Evolutionary conservation across 306 rosid species (phyloP).

Genomic region (Albizia julibrissin): DNA sequence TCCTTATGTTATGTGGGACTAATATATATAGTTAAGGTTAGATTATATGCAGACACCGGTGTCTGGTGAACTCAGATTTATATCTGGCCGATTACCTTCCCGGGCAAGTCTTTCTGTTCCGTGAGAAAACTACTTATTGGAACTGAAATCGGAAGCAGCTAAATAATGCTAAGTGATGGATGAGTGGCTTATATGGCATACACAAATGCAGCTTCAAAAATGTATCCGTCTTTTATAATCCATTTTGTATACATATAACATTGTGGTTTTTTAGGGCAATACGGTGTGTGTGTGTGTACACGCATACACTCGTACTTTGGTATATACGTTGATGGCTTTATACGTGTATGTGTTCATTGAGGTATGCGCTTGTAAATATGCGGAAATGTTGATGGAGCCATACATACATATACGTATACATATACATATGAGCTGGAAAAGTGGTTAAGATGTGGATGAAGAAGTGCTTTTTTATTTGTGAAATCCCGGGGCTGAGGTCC

Average conservation of each 20-base stretch:
- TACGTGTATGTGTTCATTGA: background rate
- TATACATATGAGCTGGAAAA: background rate
- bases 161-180: slow-evolving; percentile 5
- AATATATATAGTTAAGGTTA: background rate
- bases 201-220: background rate
- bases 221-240: background rate
- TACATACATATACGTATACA: background rate
- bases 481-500: background rate
- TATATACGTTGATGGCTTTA: background rate
- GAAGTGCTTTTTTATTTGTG: background rate
- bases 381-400: background rate
- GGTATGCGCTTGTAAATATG: background rate
- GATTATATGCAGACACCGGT: background rate
- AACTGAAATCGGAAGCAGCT: slow-evolving; percentile 13
- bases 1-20: background rate
- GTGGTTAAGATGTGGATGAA: background rate
- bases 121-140: background rate
- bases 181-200: background rate
- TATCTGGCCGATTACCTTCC: background rate
- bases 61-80: background rate
- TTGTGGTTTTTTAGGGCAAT: slow-evolving; percentile 21
- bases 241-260: slow-evolving; percentile 8
- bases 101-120: background rate
- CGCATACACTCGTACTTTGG: background rate
- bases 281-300: background rate